Percentiles rank a stretch among this genome's conserved stretches.
phyloP scores from a whole-genome alignment of 2,329 filamentous ascomycete genomes.

The Elsinoe arachidis region DNA sequence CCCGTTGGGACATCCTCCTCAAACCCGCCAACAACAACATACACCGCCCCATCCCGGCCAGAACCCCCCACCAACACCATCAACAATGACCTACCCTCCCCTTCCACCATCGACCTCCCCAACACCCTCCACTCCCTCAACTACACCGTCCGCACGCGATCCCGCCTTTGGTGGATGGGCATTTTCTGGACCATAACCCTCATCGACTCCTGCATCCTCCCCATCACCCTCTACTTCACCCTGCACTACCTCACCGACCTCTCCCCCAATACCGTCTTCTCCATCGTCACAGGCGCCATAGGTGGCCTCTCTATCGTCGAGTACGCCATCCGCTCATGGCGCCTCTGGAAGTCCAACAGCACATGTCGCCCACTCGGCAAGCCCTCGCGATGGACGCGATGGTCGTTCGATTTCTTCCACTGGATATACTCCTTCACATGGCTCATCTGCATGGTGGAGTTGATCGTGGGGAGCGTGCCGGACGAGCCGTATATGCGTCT shows the following conservation, averaged over 20 bases:
- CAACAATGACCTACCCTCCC: slow-evolving; percentile 1
- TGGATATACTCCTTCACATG: slow-evolving; percentile 49
- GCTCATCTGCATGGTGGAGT: slow-evolving; percentile 49
- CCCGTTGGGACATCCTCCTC: background rate
- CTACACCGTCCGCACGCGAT: slow-evolving; percentile 47
- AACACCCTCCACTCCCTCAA: slow-evolving; percentile 39
- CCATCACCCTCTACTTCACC: slow-evolving; percentile 52
- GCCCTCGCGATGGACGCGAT: slow-evolving; percentile 30
- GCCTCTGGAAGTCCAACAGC: slow-evolving; percentile 44
- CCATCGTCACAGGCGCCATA: slow-evolving; percentile 45
- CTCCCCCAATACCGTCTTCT: slow-evolving; percentile 43
- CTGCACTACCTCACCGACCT: slow-evolving; percentile 51
- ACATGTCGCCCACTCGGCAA: slow-evolving; percentile 44
- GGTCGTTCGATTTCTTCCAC: slow-evolving; percentile 48
- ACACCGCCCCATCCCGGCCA: slow-evolving; percentile 8
- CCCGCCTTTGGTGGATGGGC: slow-evolving; percentile 43
- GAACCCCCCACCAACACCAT: background rate
- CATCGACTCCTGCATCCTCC: slow-evolving; percentile 50
- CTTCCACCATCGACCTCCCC: background rate
- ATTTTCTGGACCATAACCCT: slow-evolving; percentile 51
- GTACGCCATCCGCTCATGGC: slow-evolving; percentile 42
- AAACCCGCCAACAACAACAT: background rate
- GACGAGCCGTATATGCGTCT: slow-evolving; percentile 43
- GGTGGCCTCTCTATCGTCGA: slow-evolving; percentile 48
- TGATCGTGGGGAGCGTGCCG: slow-evolving; percentile 44